Base-by-base conservation (phyloP, 73 alveolate genomes). In the Paramecium tetraurelia region DNA sequence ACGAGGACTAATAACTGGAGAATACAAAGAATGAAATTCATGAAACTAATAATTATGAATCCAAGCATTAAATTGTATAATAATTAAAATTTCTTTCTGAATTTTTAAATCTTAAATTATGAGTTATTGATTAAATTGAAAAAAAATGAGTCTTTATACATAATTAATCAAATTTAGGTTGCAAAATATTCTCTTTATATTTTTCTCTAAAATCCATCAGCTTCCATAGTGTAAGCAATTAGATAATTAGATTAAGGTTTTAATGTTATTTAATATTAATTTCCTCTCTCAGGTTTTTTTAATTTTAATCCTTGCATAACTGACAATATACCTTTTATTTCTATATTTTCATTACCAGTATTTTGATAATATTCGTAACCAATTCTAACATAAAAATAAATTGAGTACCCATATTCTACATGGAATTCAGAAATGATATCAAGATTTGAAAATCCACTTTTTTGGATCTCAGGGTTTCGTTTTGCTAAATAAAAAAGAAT, bases 201-300 rank as follows among this genome's bases (percentile, higher is more conserved):
- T 35, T 31, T 10, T 2, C 36, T 14, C 4, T 11, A 3, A 72
- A 41, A 43, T 48, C 90, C 90, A 14, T 27, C 27, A 20, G 89
- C 46, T 22, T 48, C 6, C 3, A 80, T 5, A 10, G 43, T 7
- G 10, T 11, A 22, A 20, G 31, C n/a, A 40, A 44, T 18, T 80
- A 80, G 20, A 0, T 22, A 4, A 11, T 80, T 31, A 21, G 31
- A 24, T 22, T 80, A 8, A 14, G 90, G 90, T 41, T 36, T 6
- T 77, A 77, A 77, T 21, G 33, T 2, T 14, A 80, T 9, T 48
- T 40, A 0, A 80, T 20, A 80, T n/a, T 44, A 12, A 44, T 44
- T 80, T 46, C 89, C 94, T 70, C 90, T 88, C 22, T 69, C 68
- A 43, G 94, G 93, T 41, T 89, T 89, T n/a, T 41, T 71, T 24